phyloP scores from a whole-genome alignment of 2,329 filamentous ascomycete species.

The Neurospora sp. region DNA sequence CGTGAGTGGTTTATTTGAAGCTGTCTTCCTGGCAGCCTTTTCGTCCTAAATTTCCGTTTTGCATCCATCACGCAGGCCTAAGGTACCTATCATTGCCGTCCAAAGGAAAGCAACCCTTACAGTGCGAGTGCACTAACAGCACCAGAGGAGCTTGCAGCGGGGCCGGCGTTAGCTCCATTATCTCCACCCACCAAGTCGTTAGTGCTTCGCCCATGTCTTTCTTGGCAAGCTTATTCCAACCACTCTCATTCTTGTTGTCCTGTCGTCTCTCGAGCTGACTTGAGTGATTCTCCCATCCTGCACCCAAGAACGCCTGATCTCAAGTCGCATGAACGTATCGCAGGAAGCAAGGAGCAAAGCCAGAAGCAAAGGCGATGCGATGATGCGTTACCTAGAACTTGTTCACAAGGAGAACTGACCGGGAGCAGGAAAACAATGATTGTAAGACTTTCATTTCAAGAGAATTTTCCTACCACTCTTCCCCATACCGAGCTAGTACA shows the following conservation, averaged over 20 bases:
- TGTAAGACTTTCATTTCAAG: neutral
- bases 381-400: neutral
- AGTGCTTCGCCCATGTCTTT: neutral
- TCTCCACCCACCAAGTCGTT: neutral
- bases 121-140: neutral
- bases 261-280: neutral
- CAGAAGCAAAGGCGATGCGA: neutral
- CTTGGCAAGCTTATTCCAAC: neutral
- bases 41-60: neutral
- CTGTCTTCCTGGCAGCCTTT: neutral
- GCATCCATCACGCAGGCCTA: neutral
- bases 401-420: neutral
- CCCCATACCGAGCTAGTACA: neutral
- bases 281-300: neutral
- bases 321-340: neutral
- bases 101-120: neutral
- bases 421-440: neutral
- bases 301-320: neutral
- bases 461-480: neutral
- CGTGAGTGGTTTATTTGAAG: neutral
- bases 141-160: neutral
- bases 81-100: too few species aligned
- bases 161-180: neutral
- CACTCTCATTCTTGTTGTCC: neutral
- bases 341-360: neutral